Conservation (phyloP, 768 basidiomycete species). For the Cystoderma amianthinum region DNA sequence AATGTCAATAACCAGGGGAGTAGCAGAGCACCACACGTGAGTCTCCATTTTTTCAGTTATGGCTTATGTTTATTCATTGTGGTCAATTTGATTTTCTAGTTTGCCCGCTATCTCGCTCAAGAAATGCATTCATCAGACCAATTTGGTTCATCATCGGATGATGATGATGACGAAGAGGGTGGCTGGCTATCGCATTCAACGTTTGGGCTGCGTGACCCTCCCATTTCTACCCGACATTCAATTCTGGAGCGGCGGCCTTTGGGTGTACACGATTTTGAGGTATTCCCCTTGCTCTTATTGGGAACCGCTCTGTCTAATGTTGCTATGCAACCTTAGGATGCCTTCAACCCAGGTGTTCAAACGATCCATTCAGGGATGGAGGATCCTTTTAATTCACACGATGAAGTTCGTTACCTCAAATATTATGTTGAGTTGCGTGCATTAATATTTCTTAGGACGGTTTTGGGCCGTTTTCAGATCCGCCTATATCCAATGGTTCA, state of each 20-base stretch:
- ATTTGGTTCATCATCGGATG: constrained; percentile 44
- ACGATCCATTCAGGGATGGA: constrained; percentile 26
- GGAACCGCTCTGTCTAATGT: not conserved
- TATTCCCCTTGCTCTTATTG: constrained; percentile 21
- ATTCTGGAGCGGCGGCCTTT: constrained; percentile 36
- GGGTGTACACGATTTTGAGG: constrained; percentile 44
- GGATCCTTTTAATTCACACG: constrained; percentile 44
- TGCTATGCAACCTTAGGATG: constrained; percentile 28
- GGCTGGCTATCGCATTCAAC: constrained; percentile 78
- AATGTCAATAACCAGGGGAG: constrained; percentile 34
- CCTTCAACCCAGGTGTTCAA: constrained; percentile 37
- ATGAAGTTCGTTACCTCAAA: constrained; percentile 41
- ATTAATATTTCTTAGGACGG: too few relatives aligned
- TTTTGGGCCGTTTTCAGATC: constrained; percentile 80
- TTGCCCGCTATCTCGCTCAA: constrained; percentile 71
- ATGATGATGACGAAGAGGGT: constrained; percentile 74
- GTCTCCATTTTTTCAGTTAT: too few relatives aligned
- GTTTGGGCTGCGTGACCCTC: constrained; percentile 49
- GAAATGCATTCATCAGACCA: constrained; percentile 63
- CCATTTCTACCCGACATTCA: constrained; percentile 38
- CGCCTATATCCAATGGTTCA: constrained; percentile 36
- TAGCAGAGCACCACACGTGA: constrained; percentile 29
- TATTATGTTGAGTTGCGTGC: too few relatives aligned
- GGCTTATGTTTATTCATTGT: constrained; percentile 5
- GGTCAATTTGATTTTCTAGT: constrained; percentile 33